Evolutionary conservation across 352 stramenopile species (phyloP).

Genomic region (Pythium rishiriense): DNA sequence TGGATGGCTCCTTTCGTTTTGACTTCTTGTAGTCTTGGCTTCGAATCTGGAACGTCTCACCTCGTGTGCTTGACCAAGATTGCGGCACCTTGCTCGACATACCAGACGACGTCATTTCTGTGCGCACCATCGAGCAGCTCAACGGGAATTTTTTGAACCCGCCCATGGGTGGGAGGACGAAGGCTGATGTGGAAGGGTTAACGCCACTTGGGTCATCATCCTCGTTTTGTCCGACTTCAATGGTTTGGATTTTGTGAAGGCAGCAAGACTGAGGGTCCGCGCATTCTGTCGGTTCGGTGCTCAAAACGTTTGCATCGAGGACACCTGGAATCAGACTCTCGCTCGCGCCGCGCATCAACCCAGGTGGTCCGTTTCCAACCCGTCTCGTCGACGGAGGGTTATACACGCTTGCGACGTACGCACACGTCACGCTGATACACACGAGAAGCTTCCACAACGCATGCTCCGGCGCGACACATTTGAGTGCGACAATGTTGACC

Average conservation of each 20-base stretch:
- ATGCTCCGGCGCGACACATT: conserved; percentile 62
- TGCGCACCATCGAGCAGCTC: conserved; percentile 54
- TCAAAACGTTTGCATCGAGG: conserved; percentile 22
- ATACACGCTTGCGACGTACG: conserved; percentile 59
- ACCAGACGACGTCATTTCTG: conserved; percentile 45
- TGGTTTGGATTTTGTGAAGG: conserved; percentile 36
- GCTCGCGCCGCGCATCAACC: conserved; percentile 4
- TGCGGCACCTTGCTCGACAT: conserved; percentile 56
- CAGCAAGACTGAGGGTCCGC: conserved; percentile 49
- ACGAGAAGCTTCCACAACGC: conserved; percentile 66
- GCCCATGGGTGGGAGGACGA: conserved; percentile 7
- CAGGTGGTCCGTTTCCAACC: background rate
- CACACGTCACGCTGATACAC: conserved; percentile 46
- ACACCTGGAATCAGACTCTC: conserved; percentile 15
- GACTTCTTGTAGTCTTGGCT: conserved; percentile 82
- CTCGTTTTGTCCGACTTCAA: background rate
- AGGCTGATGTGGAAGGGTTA: background rate
- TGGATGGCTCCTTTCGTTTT: conserved; percentile 73
- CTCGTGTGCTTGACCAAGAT: conserved; percentile 46
- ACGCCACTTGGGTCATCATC: background rate
- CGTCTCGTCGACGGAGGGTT: conserved; percentile 31
- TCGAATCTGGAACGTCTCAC: conserved; percentile 69
- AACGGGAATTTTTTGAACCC: conserved; percentile 51
- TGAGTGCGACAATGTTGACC: conserved; percentile 73
- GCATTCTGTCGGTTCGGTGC: conserved; percentile 38